Conservation (phyloP, 2,329 filamentous ascomycete species). For the Claviceps purpurea region DNA sequence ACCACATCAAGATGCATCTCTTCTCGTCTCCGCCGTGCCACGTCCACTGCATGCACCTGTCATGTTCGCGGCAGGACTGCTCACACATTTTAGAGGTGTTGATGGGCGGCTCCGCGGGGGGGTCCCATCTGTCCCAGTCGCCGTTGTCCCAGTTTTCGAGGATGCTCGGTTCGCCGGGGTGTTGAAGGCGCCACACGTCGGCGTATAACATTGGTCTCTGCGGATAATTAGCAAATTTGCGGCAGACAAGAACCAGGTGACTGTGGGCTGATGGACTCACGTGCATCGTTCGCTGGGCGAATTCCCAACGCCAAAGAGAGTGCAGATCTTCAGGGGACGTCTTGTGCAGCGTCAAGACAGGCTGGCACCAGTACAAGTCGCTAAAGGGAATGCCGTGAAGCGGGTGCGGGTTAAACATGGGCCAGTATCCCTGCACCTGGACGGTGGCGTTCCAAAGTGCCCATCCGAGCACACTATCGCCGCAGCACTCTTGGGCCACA, state of each 20-base stretch:
- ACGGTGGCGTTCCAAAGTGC: slow-evolving; percentile 31
- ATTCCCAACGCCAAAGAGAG: slow-evolving; percentile 38
- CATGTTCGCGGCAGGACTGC: slow-evolving; percentile 14
- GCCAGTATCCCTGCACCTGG: slow-evolving; percentile 30
- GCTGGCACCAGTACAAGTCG: slow-evolving; percentile 40
- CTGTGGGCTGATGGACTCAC: slow-evolving; percentile 12
- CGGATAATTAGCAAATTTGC: not conserved
- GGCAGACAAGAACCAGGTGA: too few relatives aligned
- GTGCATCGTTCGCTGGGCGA: slow-evolving; percentile 31
- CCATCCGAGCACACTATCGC: slow-evolving; percentile 36
- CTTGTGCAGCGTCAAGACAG: slow-evolving; percentile 43
- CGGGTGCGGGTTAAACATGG: slow-evolving; percentile 45
- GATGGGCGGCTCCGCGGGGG: slow-evolving; percentile 13
- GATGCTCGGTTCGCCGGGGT: slow-evolving; percentile 14
- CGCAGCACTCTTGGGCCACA: slow-evolving; percentile 34
- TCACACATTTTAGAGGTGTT: slow-evolving; percentile 16
- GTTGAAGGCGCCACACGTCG: slow-evolving; percentile 24
- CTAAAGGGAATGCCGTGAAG: slow-evolving; percentile 36
- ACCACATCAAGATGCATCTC: slow-evolving; percentile 15
- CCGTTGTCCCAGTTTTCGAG: slow-evolving; percentile 19
- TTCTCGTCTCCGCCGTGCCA: slow-evolving; percentile 19
- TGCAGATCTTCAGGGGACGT: slow-evolving; percentile 39
- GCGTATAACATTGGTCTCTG: slow-evolving; percentile 24
- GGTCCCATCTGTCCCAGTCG: slow-evolving; percentile 17
- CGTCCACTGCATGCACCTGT: slow-evolving; percentile 17